Percentiles rank a stretch among this genome's conserved stretches.
phyloP scores from a whole-genome alignment of 2,329 filamentous ascomycete genomes.

The Biscogniauxia sp. region DNA sequence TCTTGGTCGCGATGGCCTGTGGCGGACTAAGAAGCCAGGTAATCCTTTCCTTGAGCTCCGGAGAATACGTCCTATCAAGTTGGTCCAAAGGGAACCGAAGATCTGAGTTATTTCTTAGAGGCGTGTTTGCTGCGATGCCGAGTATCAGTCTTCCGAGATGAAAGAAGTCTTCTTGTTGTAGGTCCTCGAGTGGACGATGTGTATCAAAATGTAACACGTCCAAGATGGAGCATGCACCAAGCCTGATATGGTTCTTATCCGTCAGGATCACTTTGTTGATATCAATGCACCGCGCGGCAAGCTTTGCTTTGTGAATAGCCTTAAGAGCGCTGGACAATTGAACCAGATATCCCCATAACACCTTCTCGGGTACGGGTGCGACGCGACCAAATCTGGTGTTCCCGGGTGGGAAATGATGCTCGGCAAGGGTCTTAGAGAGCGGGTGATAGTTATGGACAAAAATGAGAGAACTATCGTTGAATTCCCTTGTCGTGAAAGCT shows the following conservation, averaged over 20 bases:
- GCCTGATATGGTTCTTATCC: constrained; percentile 81
- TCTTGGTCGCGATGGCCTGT: constrained; percentile 57
- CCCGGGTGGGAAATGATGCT: constrained; percentile 68
- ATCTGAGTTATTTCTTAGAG: constrained; percentile 54
- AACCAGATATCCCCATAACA: constrained; percentile 88
- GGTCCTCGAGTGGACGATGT: constrained; percentile 64
- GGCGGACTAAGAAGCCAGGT: constrained; percentile 75
- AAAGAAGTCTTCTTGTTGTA: constrained; percentile 84
- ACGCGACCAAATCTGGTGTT: constrained; percentile 46
- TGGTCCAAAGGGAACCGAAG: constrained; percentile 71
- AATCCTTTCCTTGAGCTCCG: constrained; percentile 75
- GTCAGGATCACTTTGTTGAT: constrained; percentile 87
- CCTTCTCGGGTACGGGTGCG: constrained; percentile 61
- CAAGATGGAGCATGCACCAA: constrained; percentile 84
- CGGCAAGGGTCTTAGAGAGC: constrained; percentile 82
- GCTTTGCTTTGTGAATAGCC: constrained; percentile 74
- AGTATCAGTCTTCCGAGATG: constrained; percentile 83
- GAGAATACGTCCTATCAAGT: constrained; percentile 72
- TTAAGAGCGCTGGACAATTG: constrained; percentile 88
- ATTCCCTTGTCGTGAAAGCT: constrained; percentile 88
- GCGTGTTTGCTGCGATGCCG: constrained; percentile 71
- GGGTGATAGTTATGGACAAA: constrained; percentile 94
- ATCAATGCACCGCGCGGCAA: constrained; percentile 84
- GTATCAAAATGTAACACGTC: constrained; percentile 85
- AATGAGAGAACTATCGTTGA: constrained; percentile 91